A percentile compares a stretch with the other conserved stretches of the same genome.
Conservation (phyloP, 1,284 basidiomycete genomes). For the Malassezia brasiliensis region DNA sequence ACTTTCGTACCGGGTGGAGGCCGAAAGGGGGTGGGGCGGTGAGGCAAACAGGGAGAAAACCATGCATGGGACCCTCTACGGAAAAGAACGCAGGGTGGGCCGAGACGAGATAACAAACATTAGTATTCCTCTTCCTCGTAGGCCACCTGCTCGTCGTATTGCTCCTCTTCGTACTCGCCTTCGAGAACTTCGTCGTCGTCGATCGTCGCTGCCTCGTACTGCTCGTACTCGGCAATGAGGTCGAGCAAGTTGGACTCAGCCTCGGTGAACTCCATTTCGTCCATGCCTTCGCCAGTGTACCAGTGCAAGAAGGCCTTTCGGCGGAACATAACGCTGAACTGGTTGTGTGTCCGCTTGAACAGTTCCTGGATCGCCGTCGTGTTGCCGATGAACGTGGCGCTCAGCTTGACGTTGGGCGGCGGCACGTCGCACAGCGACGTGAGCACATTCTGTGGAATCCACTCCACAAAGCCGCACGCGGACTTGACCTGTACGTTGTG, state of each 20-base stretch:
- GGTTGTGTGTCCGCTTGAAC: conserved; percentile 47
- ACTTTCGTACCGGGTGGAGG: too few species aligned
- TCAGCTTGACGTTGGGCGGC: conserved; percentile 45
- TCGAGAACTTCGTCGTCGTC: conserved; percentile 48
- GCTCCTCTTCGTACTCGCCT: conserved; percentile 35
- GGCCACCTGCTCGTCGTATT: conserved; percentile 21
- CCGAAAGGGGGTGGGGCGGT: too few species aligned
- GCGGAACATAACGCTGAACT: conserved; percentile 48
- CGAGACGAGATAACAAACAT: background rate
- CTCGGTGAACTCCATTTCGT: conserved; percentile 50
- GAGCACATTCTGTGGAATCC: conserved; percentile 48
- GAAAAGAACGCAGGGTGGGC: background rate
- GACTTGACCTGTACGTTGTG: conserved; percentile 44
- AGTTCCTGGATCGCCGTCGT: conserved; percentile 47
- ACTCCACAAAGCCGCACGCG: conserved; percentile 45
- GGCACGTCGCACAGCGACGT: conserved; percentile 47
- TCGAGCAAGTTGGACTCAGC: conserved; percentile 48
- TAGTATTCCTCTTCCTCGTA: conserved; percentile 15
- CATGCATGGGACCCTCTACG: background rate
- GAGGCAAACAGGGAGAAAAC: background rate
- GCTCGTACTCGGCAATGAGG: conserved; percentile 51
- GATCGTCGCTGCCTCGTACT: conserved; percentile 51
- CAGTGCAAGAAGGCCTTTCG: conserved; percentile 50
- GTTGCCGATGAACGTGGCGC: conserved; percentile 49
- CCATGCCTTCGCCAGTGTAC: conserved; percentile 50